phyloP scores from a whole-genome alignment of 768 basidiomycete genomes.

The Austroboletus festivus region DNA sequence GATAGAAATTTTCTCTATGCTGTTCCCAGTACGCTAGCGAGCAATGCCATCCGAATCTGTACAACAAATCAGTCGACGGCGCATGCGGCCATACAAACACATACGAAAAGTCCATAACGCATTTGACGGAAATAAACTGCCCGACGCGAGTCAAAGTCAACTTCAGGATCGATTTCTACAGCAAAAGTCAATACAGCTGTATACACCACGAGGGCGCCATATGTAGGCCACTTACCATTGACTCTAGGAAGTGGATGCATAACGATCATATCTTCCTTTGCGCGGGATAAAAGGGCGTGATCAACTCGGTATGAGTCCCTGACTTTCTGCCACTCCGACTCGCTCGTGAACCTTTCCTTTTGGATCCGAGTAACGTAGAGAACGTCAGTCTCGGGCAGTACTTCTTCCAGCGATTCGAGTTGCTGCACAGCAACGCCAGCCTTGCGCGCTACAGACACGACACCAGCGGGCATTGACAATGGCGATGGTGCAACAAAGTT shows the following conservation, averaged over 20 bases:
- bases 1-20: slow-evolving; percentile 3
- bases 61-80: neutral
- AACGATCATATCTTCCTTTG: slow-evolving; percentile 97
- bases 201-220: neutral
- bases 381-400: slow-evolving; percentile 90
- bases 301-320: slow-evolving; percentile 93
- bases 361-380: slow-evolving; percentile 96
- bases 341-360: slow-evolving; percentile 84
- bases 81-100: slow-evolving; percentile 33
- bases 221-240: slow-evolving; percentile 58
- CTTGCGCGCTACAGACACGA: slow-evolving; percentile 79
- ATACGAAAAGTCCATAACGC: slow-evolving; percentile 94
- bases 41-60: slow-evolving; percentile 79
- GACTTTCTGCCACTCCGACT: slow-evolving; percentile 83
- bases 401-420: slow-evolving; percentile 88
- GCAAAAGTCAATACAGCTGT: slow-evolving; percentile 7
- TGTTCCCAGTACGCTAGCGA: slow-evolving; percentile 58
- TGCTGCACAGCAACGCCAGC: slow-evolving; percentile 77
- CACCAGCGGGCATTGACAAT: slow-evolving; percentile 84
- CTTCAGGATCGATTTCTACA: slow-evolving; percentile 97
- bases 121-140: slow-evolving; percentile 99
- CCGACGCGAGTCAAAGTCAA: slow-evolving; percentile 91
- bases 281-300: slow-evolving; percentile 87
- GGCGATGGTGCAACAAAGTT: slow-evolving; percentile 92
- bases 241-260: slow-evolving; percentile 98